Percentiles rank a stretch among this genome's conserved stretches.
These are phyloP conservation scores for Debaryomyces coudertii DNA, from an alignment of 1,139 yeast species.

Conservation along the genomic window DNA sequence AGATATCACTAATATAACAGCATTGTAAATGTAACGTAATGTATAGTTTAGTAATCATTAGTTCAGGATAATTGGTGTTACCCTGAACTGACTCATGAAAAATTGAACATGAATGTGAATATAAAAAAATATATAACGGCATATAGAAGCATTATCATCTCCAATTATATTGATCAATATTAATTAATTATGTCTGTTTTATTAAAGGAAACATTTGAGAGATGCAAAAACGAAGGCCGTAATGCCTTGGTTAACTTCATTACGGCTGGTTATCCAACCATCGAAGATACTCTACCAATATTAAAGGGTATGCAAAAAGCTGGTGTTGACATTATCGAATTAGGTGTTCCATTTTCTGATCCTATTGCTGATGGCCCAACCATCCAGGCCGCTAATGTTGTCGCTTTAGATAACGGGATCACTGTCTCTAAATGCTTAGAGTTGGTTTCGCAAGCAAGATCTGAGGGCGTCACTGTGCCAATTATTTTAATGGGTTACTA, in stretches of 20 bases:
- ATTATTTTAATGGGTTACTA: slow-evolving; percentile 95
- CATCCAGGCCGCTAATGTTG: slow-evolving; percentile 82
- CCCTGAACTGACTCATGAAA: slow-evolving; percentile 39
- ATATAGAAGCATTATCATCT: not conserved
- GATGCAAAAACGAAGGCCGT: slow-evolving; percentile 74
- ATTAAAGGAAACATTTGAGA: slow-evolving; percentile 69
- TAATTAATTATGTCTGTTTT: slow-evolving; percentile 57
- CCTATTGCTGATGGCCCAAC: slow-evolving; percentile 99
- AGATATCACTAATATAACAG: not conserved
- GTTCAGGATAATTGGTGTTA: slow-evolving; percentile 19
- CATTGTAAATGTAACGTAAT: slow-evolving; percentile 1
- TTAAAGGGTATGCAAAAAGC: slow-evolving; percentile 88
- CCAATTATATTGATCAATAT: slow-evolving; percentile 1
- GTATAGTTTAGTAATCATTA: not conserved
- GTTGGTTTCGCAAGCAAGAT: slow-evolving; percentile 73
- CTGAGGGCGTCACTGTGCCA: slow-evolving; percentile 83
- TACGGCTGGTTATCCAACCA: slow-evolving; percentile 92
- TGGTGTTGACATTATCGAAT: slow-evolving; percentile 92
- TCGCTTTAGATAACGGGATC: slow-evolving; percentile 80
- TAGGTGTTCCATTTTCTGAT: slow-evolving; percentile 97
- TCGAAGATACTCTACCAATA: slow-evolving; percentile 85
- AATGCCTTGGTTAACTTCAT: slow-evolving; percentile 89
- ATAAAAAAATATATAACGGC: not conserved
- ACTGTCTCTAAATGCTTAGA: slow-evolving; percentile 71
- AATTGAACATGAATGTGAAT: not conserved